Conservation (phyloP, 768 basidiomycete species). For the Nidularia pulvinata region DNA sequence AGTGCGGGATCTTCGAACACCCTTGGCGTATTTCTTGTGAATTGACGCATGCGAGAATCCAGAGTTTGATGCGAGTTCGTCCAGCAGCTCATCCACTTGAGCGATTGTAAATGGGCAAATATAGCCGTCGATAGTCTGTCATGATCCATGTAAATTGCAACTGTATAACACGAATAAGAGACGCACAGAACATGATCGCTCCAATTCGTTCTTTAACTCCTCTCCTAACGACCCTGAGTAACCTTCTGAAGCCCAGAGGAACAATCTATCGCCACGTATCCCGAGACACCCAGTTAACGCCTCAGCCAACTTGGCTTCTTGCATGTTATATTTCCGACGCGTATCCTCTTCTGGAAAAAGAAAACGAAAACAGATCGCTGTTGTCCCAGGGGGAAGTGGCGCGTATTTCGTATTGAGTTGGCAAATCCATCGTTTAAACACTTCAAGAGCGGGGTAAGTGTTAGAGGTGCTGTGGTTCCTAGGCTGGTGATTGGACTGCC, state of each 20-base stretch:
- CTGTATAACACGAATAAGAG: neutral
- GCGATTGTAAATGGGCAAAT: conserved; percentile 36
- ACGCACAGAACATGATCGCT: conserved; percentile 35
- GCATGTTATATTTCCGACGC: conserved; percentile 69
- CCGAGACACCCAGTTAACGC: conserved; percentile 51
- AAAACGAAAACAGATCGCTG: conserved; percentile 63
- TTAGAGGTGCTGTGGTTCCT: conserved; percentile 8
- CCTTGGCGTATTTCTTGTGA: conserved; percentile 22
- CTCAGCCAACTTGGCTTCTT: conserved; percentile 59
- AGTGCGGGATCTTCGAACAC: conserved; percentile 22
- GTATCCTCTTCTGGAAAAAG: conserved; percentile 87
- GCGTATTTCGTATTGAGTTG: conserved; percentile 37
- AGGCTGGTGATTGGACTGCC: conserved; percentile 11
- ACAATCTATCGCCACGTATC: conserved; percentile 23
- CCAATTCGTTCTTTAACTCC: conserved; percentile 52
- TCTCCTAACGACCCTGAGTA: conserved; percentile 70
- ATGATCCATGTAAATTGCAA: neutral
- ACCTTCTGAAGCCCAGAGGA: conserved; percentile 38
- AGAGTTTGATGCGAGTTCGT: conserved; percentile 73
- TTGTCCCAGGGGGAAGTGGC: conserved; percentile 52
- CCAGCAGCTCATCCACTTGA: conserved; percentile 66
- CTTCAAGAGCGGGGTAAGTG: conserved; percentile 33
- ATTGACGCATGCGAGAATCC: conserved; percentile 55
- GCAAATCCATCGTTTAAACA: conserved; percentile 43
- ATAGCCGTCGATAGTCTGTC: conserved; percentile 23